Percentiles rank a stretch among this genome's conserved stretches.
phyloP scores from a whole-genome alignment of 306 rosid species.

The Dalbergia cochinchinensis region DNA sequence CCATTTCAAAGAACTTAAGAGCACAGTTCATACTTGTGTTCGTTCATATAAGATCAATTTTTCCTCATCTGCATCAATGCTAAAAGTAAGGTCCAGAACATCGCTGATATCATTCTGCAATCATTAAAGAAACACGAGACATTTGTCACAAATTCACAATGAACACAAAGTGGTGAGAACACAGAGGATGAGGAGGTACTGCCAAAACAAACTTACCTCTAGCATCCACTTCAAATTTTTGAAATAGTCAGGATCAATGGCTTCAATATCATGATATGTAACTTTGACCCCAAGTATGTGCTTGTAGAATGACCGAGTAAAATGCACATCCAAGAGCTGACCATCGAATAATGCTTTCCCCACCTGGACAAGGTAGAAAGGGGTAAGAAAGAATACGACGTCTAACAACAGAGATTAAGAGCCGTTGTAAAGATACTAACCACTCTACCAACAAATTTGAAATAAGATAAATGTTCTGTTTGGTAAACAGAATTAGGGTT shows the following conservation, averaged over 20 bases:
- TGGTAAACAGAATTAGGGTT: conserved; percentile 98
- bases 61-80: conserved; percentile 99
- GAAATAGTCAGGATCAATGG: conserved; percentile 95
- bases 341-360: conserved; percentile 99
- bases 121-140: conserved; percentile 32
- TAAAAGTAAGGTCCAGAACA: conserved; percentile 88
- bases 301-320: conserved; percentile 99
- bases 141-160: conserved; percentile 35
- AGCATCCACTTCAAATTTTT: conserved; percentile 99
- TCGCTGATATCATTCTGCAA: conserved; percentile 91
- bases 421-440: conserved; percentile 62
- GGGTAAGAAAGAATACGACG: conserved; percentile 38
- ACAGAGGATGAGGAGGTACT: background rate
- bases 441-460: conserved; percentile 99
- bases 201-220: conserved; percentile 61
- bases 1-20: conserved; percentile 26
- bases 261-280: conserved; percentile 99
- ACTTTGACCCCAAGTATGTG: conserved; percentile 95
- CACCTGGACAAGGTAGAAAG: conserved; percentile 66
- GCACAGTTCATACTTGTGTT: conserved; percentile 72
- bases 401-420: conserved; percentile 34
- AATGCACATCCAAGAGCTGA: conserved; percentile 98
- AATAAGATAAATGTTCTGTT: conserved; percentile 98
- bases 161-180: conserved; percentile 17
- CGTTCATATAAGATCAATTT: conserved; percentile 89